Conservation (phyloP, 495 filamentous ascomycete species). For the Chaetomidium leptoderma region DNA sequence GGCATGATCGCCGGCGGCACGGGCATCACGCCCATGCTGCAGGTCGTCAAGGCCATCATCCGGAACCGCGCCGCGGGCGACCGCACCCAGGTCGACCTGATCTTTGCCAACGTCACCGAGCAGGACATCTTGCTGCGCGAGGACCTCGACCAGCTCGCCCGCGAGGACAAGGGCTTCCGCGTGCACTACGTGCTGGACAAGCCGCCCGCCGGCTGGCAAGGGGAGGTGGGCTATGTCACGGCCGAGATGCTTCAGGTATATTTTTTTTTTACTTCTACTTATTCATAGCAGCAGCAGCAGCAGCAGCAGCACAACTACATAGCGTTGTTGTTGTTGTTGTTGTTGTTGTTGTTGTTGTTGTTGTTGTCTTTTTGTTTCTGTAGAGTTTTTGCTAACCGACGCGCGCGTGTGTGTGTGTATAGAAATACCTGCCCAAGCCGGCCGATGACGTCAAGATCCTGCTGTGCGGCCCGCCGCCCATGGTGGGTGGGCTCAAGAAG, state of each 20-base stretch:
- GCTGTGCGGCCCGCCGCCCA: constrained; percentile 94
- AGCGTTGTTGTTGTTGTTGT: not conserved
- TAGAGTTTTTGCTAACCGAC: not conserved
- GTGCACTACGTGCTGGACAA: constrained; percentile 96
- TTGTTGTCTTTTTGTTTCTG: not conserved
- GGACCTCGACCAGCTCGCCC: constrained; percentile 73
- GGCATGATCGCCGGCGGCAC: constrained; percentile 98
- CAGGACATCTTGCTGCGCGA: constrained; percentile 92
- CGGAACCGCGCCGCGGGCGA: constrained; percentile 75
- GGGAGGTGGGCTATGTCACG: constrained; percentile 90
- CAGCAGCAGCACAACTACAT: too few species aligned
- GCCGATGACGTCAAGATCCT: constrained; percentile 87
- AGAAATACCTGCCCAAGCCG: constrained; percentile 75
- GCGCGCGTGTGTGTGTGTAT: too few species aligned
- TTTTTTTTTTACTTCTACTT: not conserved
- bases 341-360: constrained; percentile 3
- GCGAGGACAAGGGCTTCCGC: constrained; percentile 72
- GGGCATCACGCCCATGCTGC: constrained; percentile 96
- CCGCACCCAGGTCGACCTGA: constrained; percentile 81
- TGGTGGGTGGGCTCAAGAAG: constrained; percentile 98
- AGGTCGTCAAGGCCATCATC: constrained; percentile 87
- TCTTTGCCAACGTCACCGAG: constrained; percentile 92
- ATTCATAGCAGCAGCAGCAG: too few species aligned
- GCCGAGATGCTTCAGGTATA: constrained; percentile 90
- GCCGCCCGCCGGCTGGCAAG: constrained; percentile 83